Evolutionary conservation across 768 basidiomycete genomes (phyloP), one percentile per base, ranked within the genome.

Genomic region (Lactarius hengduanensis): DNA sequence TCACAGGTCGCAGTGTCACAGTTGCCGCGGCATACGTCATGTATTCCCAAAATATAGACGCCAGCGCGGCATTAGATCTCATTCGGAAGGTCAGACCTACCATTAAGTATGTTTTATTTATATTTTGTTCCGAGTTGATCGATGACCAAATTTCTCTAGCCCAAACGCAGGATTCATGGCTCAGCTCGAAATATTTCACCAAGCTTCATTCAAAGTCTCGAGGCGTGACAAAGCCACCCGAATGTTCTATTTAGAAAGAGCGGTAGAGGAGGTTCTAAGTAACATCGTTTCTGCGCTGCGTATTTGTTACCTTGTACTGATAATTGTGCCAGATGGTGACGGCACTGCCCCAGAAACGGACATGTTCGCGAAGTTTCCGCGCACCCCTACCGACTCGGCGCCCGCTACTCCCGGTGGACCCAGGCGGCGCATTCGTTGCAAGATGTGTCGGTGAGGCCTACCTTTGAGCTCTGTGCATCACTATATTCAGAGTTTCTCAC

Each of bases 1-100:
- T 54, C 53, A 26, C 68, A 93, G 91, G 91, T 72, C 85, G 95
- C 28, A 94, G 92, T 69, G 87, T 89, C 8, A 90, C 92, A 2
- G 87, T 96, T 57, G 89, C 91, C 8, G 88, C 92, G 2, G 95
- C 94, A 4, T 97, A 94, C 73, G 78, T 97, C 55, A 96, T 97
- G 92, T 85, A 89, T 71, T 83, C 84, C 4, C 79, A 81, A 68
- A 81, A 86, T 18, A 57, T 86, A 2, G 84, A 88, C 65, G 79
- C 83, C 0, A 77, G 83, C 13, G 77, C 80, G 26, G 94, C 95
- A 6, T 76, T 97, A 15, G 83, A 86, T 28, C 77, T 90, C 69
- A 87, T 96, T 67, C 80, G 80, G 63, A 77, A 82, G 63, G 84
- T 81, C 22, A 83, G 95, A 11, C 90, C 92, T 0, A 77, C 79